These are phyloP conservation scores for Venturiaceae sp. DNA, from an alignment of 2,329 filamentous ascomycete species.

Conservation along the genomic window DNA sequence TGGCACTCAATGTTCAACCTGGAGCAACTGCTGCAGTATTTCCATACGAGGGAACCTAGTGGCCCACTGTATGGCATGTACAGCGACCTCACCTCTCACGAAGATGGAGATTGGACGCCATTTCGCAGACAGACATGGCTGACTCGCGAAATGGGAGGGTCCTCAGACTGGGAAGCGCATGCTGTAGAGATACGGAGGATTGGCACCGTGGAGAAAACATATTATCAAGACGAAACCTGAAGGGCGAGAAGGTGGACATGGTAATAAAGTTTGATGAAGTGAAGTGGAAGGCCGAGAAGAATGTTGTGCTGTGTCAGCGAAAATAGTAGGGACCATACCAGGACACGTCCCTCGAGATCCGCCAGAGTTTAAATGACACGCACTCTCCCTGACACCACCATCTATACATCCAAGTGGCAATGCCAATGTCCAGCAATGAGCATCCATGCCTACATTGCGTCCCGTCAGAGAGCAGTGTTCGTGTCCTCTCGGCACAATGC, in stretches of 20 bases:
- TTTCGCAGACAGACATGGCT: neutral
- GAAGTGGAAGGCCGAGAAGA: neutral
- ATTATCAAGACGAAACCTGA: conserved; percentile 2
- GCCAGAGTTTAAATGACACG: neutral
- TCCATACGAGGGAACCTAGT: neutral
- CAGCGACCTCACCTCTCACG: neutral
- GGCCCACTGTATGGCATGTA: neutral
- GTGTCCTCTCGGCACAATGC: neutral
- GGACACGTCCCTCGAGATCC: neutral
- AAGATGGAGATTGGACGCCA: neutral
- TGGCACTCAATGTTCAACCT: neutral
- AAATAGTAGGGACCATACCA: neutral
- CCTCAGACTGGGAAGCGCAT: neutral
- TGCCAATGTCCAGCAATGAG: neutral
- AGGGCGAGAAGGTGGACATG: neutral
- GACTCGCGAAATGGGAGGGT: conserved; percentile 1
- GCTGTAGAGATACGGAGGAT: neutral
- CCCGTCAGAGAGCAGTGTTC: neutral
- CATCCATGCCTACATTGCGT: neutral
- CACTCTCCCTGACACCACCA: conserved; percentile 1
- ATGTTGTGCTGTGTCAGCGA: too few species aligned
- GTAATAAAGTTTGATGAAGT: conserved; percentile 5
- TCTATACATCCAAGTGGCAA: neutral
- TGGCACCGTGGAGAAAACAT: neutral
- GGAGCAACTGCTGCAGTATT: neutral